Conservation (phyloP, 139 green algal genomes). For the Ettlia oleoabundans region DNA sequence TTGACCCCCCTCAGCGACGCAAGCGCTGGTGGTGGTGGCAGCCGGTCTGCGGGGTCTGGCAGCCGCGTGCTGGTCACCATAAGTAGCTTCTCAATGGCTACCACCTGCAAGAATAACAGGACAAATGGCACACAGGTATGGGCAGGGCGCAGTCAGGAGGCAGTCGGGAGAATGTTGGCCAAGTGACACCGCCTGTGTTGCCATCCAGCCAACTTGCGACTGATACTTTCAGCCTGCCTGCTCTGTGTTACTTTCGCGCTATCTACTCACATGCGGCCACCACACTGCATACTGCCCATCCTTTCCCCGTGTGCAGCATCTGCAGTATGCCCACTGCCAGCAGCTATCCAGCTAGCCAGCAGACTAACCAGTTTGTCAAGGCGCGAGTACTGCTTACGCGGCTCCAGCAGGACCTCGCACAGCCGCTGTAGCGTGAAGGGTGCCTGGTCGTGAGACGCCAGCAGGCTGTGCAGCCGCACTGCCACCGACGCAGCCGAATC, state of each 20-base stretch:
- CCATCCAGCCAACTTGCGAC: too few species aligned
- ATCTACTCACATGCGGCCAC: too few species aligned
- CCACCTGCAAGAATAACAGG: slow-evolving; percentile 30
- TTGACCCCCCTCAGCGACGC: slow-evolving; percentile 51
- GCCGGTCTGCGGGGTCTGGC: background rate
- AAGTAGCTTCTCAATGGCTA: slow-evolving; percentile 68
- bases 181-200: too few species aligned
- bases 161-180: too few species aligned
- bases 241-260: too few species aligned
- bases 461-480: slow-evolving; percentile 44
- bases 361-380: slow-evolving; percentile 67
- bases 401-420: slow-evolving; percentile 78
- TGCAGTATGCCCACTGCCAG: too few species aligned
- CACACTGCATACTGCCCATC: too few species aligned
- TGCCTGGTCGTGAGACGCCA: slow-evolving; percentile 45
- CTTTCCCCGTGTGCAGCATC: too few species aligned
- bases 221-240: too few species aligned
- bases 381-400: slow-evolving; percentile 70
- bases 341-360: background rate
- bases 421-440: slow-evolving; percentile 84
- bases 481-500: slow-evolving; percentile 29
- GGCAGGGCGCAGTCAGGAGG: background rate
- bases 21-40: slow-evolving; percentile 35
- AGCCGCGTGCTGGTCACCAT: slow-evolving; percentile 55
- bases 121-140: background rate